phyloP scores from a whole-genome alignment of 495 filamentous ascomycete species.

The Penicillium robsamsonii region DNA sequence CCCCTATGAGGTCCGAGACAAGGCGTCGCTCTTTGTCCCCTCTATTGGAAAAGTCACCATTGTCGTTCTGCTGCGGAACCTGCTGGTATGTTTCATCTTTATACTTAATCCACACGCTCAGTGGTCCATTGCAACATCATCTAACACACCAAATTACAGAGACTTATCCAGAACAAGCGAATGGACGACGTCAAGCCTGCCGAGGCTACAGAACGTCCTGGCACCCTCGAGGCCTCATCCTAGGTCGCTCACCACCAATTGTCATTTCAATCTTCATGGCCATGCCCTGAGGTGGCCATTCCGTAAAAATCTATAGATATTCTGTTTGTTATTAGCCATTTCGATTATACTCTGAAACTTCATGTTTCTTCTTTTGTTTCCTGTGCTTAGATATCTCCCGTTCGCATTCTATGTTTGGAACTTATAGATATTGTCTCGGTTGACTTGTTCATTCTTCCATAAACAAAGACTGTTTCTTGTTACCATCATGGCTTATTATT shows the following conservation, averaged over 20 bases:
- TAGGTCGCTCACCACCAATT: conserved; percentile 7
- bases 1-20: conserved; percentile 79
- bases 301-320: conserved; percentile 23
- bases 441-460: background rate
- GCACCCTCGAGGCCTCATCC: conserved; percentile 39
- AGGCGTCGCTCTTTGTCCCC: conserved; percentile 94
- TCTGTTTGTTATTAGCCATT: conserved; percentile 27
- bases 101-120: background rate
- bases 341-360: conserved; percentile 18
- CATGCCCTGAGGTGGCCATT: conserved; percentile 11
- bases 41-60: conserved; percentile 98
- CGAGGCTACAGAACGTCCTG: conserved; percentile 44
- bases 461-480: background rate
- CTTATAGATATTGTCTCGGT: background rate
- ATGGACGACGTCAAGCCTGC: conserved; percentile 46
- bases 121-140: background rate
- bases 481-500: background rate
- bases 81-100: conserved; percentile 60
- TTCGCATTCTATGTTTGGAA: background rate
- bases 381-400: conserved; percentile 2
- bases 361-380: conserved; percentile 3
- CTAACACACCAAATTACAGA: conserved; percentile 27
- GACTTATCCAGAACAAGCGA: conserved; percentile 51
- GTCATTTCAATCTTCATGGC: conserved; percentile 9
- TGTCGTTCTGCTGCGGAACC: conserved; percentile 81